Evolutionary conservation across 225 moss, liverwort and hornwort species (phyloP), one percentile per base, ranked within the genome.

Genomic region (Pseudisothecium myosuroides): DNA sequence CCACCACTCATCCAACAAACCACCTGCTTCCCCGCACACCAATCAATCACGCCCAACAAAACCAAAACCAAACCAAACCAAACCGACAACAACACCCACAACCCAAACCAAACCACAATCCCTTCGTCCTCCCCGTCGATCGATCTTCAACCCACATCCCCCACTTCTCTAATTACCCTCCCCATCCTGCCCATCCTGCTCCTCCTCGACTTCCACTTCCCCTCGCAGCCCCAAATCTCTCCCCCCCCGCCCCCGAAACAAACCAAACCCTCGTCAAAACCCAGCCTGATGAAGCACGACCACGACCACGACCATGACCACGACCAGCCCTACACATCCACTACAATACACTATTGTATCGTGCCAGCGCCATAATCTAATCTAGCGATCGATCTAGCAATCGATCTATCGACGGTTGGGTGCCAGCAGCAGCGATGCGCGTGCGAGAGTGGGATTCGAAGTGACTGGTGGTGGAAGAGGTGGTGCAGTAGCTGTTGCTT

Each of bases 81-180:
- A 78, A 55, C 77, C 55, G 24, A 26, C 43, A 43, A 62, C 80
- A 20, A 43, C 45, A 12, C 28, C 77, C 22, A 9, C 8, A 61
- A 21, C 32, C 21, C 14, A 7, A 82, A 22, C 21, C 16, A 15
- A 45, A 34, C 10, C 81, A 58, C 65, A 63, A 75, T 67, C 90
- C 56, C 19, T 58, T 82, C 82, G 54, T 37, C 26, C 61, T 58
- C 66, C 56, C 34, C 49, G 69, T 55, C 88, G 86, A 86, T 73
- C 88, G 88, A 83, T 88, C 87, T 80, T 92, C 90, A 92, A 49
- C 93, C 93, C n/a, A 86, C 90, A 87, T 90, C 93, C 23, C 90
- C 93, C 3, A 66, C 75, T 60, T 84, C 88, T 88, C 86, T 89
- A 85, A 89, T 91, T 90, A n/a, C 89, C 34, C 90, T 81, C 27